Base-by-base conservation (phyloP, 495 filamentous ascomycete species). In the Chaetomium cochliodes region DNA sequence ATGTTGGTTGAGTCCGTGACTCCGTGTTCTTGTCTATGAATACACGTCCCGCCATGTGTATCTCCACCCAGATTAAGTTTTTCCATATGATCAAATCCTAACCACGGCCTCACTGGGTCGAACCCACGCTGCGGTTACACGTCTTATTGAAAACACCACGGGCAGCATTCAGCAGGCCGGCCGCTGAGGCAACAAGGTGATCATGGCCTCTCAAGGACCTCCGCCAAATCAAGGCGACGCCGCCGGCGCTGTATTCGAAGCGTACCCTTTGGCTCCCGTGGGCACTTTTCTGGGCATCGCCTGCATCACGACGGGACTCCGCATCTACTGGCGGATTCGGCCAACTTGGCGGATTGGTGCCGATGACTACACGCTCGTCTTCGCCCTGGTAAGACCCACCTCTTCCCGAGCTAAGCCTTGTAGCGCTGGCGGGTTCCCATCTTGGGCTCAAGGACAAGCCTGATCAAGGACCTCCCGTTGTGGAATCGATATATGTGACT, bases 221-320 rank as follows among this genome's bases (percentile, higher is more conserved):
- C 26, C 18, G 51, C 15, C 18, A n/a, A 18, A 18, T 8, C 26
- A 33, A 28, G 25, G 26, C 28, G 9, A n/a, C 23, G 23, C 13
- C 50, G 33, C 33, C 33, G 33, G 30, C 33, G 20, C 23, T 7
- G 9, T 30, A n/a, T 18, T 23, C 33, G 54, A 58, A 23, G 55
- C 39, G 39, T 18, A 25, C 55, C 9, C 55, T 9, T 37, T 58
- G 22, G 55, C 55, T 20, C 55, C 55, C 20, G 55, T 58, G 25
- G 55, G 55, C 37, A 44, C 39, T 0, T 28, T 58, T n/a, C 55
- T 58, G 37, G 55, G 55, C 55, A 58, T 58, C 55, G 55, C 55
- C 4, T 58, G 55, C 55, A 44, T 58, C 39, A 58, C 55, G 13
- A 58, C 55, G 11, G 39, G 55, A 2, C 37, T 44, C 22, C 55